Evolutionary conservation across 2,329 filamentous ascomycete species (phyloP), one percentile per base, ranked within the genome.

Genomic region (Periconia macrospinosa): DNA sequence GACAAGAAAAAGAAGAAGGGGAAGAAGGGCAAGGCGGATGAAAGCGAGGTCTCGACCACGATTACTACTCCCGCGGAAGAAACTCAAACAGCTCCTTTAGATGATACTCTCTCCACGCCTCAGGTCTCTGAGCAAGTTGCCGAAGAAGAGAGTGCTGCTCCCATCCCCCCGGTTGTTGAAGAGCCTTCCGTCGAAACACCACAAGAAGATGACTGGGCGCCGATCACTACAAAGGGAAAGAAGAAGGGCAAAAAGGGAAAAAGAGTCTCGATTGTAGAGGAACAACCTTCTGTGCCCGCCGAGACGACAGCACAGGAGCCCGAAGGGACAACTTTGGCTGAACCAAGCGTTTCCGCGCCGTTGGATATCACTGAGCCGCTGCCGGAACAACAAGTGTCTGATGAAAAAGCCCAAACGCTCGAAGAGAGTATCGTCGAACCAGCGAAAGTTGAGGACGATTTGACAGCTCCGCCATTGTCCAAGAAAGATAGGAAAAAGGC

Each of bases 401-500:
- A 40, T n/a, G 41, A 42, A 10, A 41, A 55, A 23, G 30, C 20
- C 6, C 14, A 41, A 41, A 14, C 33, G 15, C 33, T n/a, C 15
- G 33, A 14, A 13, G 41, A 48, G 11, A 37, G 3, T 37, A n/a
- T 37, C 33, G 33, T 14, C 15, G 33, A 14, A 37, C 13, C 19
- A 6, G 18, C 11, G 11, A 14, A 44, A 23, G 23, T 10, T 44
- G 42, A 44, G 6, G 41, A 49, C 7, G 46, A 52, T 35, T 44
- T 30, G 8, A 52, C 53, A 49, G 33, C 42, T 8, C 56, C 55
- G n/a, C 47, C 49, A 11, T 53, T 68, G 14, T 65, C 64, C 3
- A 69, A 70, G 49, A 62, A 66, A 35, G 65, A 63, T 56, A 69
- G 67, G 60, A 70, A 69, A 50, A 53, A 65, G 44, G 55, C 58